phyloP scores from a whole-genome alignment of 2,329 filamentous ascomycete genomes.

The Nigrospora oryzae region DNA sequence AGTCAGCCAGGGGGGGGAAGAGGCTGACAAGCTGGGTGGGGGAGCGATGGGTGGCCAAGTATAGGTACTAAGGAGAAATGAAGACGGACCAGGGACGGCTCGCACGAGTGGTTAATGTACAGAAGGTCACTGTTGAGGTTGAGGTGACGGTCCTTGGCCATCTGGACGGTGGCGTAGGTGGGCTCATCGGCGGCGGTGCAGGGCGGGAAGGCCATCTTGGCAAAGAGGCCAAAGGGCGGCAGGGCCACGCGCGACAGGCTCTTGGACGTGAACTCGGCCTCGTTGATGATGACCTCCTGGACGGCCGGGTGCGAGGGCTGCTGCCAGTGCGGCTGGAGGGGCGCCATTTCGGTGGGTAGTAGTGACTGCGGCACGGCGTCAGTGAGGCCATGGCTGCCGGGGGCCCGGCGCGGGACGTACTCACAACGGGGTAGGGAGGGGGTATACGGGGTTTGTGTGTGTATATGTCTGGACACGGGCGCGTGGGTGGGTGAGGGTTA shows the following conservation, averaged over 20 bases:
- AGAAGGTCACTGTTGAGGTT: constrained; percentile 58
- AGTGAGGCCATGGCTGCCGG: too few species aligned
- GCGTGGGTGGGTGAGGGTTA: too few species aligned
- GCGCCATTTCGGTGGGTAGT: constrained; percentile 34
- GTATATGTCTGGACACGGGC: too few species aligned
- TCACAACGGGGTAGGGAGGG: too few species aligned
- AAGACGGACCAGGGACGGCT: constrained; percentile 51
- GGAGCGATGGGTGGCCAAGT: background rate
- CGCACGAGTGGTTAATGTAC: constrained; percentile 62
- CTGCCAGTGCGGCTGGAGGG: constrained; percentile 48
- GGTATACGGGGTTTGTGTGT: too few species aligned
- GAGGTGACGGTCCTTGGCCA: constrained; percentile 45
- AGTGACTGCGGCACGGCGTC: too few species aligned
- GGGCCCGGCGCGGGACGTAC: too few species aligned
- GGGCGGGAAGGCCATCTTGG: constrained; percentile 57
- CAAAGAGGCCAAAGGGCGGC: constrained; percentile 56
- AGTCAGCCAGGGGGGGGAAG: background rate
- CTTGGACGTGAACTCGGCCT: constrained; percentile 49
- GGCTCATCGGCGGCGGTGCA: constrained; percentile 45
- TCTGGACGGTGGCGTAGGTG: constrained; percentile 59
- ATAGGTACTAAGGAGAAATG: too few species aligned
- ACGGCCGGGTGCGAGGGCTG: constrained; percentile 52
- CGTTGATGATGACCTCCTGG: constrained; percentile 47
- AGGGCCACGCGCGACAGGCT: constrained; percentile 47
- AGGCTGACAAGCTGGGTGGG: background rate